phyloP scores from a whole-genome alignment of 495 filamentous ascomycete genomes.

The Xylaria intraflava region DNA sequence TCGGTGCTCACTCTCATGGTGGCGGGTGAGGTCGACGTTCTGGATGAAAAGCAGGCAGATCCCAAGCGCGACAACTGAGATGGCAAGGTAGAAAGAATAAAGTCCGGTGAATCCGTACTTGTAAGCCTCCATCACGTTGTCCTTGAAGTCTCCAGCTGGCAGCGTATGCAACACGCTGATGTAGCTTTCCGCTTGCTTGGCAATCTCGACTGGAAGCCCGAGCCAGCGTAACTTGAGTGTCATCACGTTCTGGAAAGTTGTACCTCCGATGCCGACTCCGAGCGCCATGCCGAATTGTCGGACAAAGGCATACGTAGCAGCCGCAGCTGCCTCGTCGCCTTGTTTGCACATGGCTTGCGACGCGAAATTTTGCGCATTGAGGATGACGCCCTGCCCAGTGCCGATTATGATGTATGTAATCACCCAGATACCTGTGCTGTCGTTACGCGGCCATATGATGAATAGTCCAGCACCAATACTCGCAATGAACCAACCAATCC shows the following conservation, averaged over 20 bases:
- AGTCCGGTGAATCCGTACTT: constrained; percentile 23
- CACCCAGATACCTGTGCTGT: constrained; percentile 43
- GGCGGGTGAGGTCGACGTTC: constrained; percentile 14
- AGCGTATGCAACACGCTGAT: constrained; percentile 36
- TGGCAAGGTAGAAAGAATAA: constrained; percentile 12
- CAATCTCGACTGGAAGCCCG: constrained; percentile 32
- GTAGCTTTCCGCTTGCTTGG: constrained; percentile 42
- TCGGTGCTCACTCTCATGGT: constrained; percentile 14
- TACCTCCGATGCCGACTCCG: constrained; percentile 56
- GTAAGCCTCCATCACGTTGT: constrained; percentile 30
- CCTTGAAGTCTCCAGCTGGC: constrained; percentile 21
- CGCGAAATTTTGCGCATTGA: constrained; percentile 45
- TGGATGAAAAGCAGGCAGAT: constrained; percentile 13
- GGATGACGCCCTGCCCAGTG: constrained; percentile 47
- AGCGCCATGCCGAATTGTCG: constrained; percentile 57
- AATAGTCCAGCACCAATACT: constrained; percentile 45
- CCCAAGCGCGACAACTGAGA: constrained; percentile 14
- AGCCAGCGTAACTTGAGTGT: constrained; percentile 35
- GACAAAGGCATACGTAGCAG: constrained; percentile 54
- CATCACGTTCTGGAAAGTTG: constrained; percentile 55
- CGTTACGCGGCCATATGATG: constrained; percentile 39
- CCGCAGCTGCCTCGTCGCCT: constrained; percentile 48
- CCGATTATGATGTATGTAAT: constrained; percentile 48
- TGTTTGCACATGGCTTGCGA: constrained; percentile 45
- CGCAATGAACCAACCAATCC: constrained; percentile 49